Base-by-base conservation (phyloP, 148 eudicot genomes). In the Camellia japonica region DNA sequence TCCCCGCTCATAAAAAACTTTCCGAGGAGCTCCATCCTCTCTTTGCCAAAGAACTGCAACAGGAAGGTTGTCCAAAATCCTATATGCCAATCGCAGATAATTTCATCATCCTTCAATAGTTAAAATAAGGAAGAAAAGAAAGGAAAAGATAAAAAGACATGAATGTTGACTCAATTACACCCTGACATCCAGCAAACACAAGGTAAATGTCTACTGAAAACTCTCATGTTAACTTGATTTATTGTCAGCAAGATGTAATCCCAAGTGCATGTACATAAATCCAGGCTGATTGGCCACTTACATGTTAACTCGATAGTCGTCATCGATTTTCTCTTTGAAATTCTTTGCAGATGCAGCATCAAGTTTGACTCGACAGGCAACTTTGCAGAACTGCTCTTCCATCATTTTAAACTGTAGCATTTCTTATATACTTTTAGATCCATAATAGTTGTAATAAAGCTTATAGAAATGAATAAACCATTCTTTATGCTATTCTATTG, bases 21-120 rank as follows among this genome's bases (percentile, higher is more conserved):
- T 86, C 11, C 84, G 63, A 66, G 70, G 85, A 42, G 47, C 68
- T 76, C 83, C 87, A 60, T 86, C 87, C 77, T 86, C 84, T 63
- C 86, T 80, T 68, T 84, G 86, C 56, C 84, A 81, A 61, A 77
- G 49, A 19, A 86, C 89, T 65, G 89, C 91, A 79, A 84, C 87
- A 54, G 91, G 91, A 79, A 88, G 91, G 46, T 88, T 88, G 79
- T 86, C 91, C 78, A 88, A 79, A 73, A 88, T 88, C 91, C 89
- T 88, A 80, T 77, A 20, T 62, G 77, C 59, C 69, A 59, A 73
- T 47, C 14, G 78, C 47, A 75, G 67, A 63, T 67, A 2, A 49
- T 12, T 18, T 3, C 19, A 2, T 30, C 10, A 7, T 66, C 44
- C 67, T 5, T 1, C 7, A 63, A n/a, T 5, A n/a, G 12, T 6